phyloP scores from a whole-genome alignment of 192 early-diverging fungal genomes.

The Linnemannia zychae region DNA sequence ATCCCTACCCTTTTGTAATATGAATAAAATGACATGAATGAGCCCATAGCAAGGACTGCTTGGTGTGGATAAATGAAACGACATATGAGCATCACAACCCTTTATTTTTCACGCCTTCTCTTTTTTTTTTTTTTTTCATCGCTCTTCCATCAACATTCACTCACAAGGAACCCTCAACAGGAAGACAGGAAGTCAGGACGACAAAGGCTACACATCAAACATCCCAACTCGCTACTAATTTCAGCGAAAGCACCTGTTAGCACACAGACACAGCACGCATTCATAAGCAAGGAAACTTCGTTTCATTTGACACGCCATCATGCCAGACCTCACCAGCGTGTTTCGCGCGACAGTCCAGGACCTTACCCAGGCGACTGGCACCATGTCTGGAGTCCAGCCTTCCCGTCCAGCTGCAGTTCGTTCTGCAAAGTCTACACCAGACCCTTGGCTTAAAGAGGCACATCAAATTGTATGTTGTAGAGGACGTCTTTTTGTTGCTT shows the following conservation, averaged over 20 bases:
- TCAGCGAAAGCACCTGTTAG: neutral
- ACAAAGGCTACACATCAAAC: too few relatives aligned
- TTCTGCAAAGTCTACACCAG: slow-evolving; percentile 8
- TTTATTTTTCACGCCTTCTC: too few relatives aligned
- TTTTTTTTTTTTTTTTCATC: too few relatives aligned
- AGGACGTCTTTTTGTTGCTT: neutral
- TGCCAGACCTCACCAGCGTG: slow-evolving; percentile 47
- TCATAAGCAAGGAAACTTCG: neutral
- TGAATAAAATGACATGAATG: slow-evolving; percentile 6
- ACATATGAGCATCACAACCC: too few relatives aligned
- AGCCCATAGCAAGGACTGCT: neutral
- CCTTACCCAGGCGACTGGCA: slow-evolving; percentile 22
- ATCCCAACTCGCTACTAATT: too few relatives aligned
- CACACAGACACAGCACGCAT: neutral
- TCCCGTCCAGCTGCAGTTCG: neutral
- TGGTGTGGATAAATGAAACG: too few relatives aligned
- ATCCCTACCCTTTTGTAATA: neutral
- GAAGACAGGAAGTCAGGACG: too few relatives aligned
- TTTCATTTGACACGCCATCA: slow-evolving; percentile 18
- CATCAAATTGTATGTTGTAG: slow-evolving; percentile 36
- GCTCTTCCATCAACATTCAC: too few relatives aligned
- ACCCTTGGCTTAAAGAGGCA: slow-evolving; percentile 45
- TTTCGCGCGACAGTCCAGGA: slow-evolving; percentile 52
- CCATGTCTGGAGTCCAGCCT: neutral
- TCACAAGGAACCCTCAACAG: too few relatives aligned